A percentile compares a stretch with the other conserved stretches of the same genome.
Evolutionary conservation across 2,329 filamentous ascomycete genomes (phyloP).

Genomic region (Fusarium pseudoanthophilum): DNA sequence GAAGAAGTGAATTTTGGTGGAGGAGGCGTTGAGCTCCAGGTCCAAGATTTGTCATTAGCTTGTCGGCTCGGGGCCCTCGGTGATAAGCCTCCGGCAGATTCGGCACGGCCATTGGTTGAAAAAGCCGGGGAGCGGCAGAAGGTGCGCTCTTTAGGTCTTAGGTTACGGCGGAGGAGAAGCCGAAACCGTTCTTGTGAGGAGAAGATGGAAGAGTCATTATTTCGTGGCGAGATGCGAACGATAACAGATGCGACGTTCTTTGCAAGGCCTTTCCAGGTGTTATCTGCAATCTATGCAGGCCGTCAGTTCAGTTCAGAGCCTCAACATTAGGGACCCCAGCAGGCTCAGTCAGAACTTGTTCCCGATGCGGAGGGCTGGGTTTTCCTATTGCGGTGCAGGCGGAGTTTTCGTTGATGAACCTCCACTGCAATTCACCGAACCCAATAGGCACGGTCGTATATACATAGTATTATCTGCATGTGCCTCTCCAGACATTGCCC

Average conservation of each 20-base stretch:
- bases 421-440: neutral
- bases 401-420: neutral
- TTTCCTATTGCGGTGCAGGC: neutral
- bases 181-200: conserved; percentile 20
- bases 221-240: conserved; percentile 12
- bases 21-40: conserved; percentile 37
- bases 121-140: conserved; percentile 27
- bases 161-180: conserved; percentile 15
- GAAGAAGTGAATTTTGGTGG: conserved; percentile 38
- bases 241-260: neutral
- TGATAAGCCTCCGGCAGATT: conserved; percentile 46
- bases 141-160: conserved; percentile 23
- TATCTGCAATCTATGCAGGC: neutral
- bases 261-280: neutral
- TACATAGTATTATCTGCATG: neutral
- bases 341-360: neutral
- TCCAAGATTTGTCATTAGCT: conserved; percentile 52
- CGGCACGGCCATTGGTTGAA: conserved; percentile 47
- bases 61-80: conserved; percentile 52
- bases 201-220: conserved; percentile 21
- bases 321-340: neutral
- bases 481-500: neutral
- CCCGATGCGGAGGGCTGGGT: neutral
- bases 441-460: neutral
- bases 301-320: neutral